phyloP scores from a whole-genome alignment of 2,329 filamentous ascomycete genomes.

The Arthrobotrys pseudoclavata region DNA sequence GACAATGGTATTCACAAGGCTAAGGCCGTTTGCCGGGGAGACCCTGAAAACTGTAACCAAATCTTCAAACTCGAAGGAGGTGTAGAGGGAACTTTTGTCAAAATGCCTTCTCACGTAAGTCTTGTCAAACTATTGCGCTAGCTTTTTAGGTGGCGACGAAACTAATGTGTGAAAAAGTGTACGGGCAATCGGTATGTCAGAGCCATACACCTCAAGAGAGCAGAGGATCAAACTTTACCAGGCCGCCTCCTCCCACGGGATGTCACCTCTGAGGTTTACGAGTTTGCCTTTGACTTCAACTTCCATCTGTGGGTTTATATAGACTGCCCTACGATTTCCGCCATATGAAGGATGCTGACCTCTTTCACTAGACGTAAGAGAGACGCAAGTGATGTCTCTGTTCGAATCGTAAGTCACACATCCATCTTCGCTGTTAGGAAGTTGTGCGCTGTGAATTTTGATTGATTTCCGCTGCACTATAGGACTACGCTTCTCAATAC shows the following conservation, averaged over 20 bases:
- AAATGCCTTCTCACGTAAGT: slow-evolving; percentile 49
- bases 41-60: slow-evolving; percentile 47
- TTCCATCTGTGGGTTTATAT: slow-evolving; percentile 39
- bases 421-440: slow-evolving; percentile 10
- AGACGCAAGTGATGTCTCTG: slow-evolving; percentile 44
- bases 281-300: slow-evolving; percentile 50
- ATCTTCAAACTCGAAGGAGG: slow-evolving; percentile 49
- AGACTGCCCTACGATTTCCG: slow-evolving; percentile 9
- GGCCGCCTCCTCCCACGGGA: slow-evolving; percentile 35
- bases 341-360: slow-evolving; percentile 7
- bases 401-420: slow-evolving; percentile 45
- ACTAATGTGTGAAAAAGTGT: slow-evolving; percentile 41
- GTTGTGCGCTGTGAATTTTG: slow-evolving; percentile 3
- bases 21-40: slow-evolving; percentile 48
- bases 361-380: slow-evolving; percentile 41
- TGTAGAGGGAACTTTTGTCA: slow-evolving; percentile 48
- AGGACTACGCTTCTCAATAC: slow-evolving; percentile 49
- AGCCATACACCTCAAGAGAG: slow-evolving; percentile 45
- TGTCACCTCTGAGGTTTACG: slow-evolving; percentile 45
- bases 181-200: slow-evolving; percentile 45
- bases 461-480: slow-evolving; percentile 29
- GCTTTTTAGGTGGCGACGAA: slow-evolving; percentile 1
- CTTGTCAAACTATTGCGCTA: slow-evolving; percentile 1
- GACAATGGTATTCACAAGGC: slow-evolving; percentile 47
- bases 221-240: slow-evolving; percentile 41